phyloP scores from a whole-genome alignment of 139 green algal species.

The Nannochloris sp. region DNA sequence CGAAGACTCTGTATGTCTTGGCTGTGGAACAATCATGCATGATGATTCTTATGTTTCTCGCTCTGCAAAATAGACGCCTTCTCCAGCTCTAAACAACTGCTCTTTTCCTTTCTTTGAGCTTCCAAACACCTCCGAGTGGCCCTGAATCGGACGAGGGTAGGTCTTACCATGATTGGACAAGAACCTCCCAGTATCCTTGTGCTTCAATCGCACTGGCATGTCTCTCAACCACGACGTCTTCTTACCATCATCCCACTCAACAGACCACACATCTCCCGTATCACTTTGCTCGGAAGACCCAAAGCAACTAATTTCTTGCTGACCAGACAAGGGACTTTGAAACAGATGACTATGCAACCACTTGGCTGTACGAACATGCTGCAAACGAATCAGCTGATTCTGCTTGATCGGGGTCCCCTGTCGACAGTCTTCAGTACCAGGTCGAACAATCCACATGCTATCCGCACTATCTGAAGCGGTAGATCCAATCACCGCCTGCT shows the following conservation, averaged over 20 bases:
- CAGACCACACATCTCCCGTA: constrained; percentile 20
- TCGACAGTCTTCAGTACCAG: constrained; percentile 26
- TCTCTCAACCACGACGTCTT: constrained; percentile 16
- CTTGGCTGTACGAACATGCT: constrained; percentile 67
- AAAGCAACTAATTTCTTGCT: constrained; percentile 62
- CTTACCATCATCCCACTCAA: constrained; percentile 14
- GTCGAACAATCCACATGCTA: constrained; percentile 70
- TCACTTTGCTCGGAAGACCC: constrained; percentile 17
- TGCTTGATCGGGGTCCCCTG: constrained; percentile 55
- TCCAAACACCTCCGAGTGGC: constrained; percentile 26
- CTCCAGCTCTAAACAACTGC: constrained; percentile 13
- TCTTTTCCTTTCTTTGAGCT: not conserved
- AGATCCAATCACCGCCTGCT: constrained; percentile 84
- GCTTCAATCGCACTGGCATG: constrained; percentile 4
- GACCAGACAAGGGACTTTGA: constrained; percentile 67
- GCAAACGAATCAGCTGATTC: constrained; percentile 51
- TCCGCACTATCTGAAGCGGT: constrained; percentile 49
- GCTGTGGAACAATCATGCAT: constrained; percentile 13
- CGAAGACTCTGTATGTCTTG: constrained; percentile 63
- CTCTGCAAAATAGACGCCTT: constrained; percentile 26
- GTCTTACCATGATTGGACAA: constrained; percentile 16
- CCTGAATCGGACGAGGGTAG: constrained; percentile 25
- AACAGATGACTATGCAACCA: constrained; percentile 92
- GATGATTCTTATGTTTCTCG: not conserved
- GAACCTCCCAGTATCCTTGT: constrained; percentile 24